phyloP scores from a whole-genome alignment of 2,329 filamentous ascomycete genomes.

The Aspergillus ochraceoroseus region DNA sequence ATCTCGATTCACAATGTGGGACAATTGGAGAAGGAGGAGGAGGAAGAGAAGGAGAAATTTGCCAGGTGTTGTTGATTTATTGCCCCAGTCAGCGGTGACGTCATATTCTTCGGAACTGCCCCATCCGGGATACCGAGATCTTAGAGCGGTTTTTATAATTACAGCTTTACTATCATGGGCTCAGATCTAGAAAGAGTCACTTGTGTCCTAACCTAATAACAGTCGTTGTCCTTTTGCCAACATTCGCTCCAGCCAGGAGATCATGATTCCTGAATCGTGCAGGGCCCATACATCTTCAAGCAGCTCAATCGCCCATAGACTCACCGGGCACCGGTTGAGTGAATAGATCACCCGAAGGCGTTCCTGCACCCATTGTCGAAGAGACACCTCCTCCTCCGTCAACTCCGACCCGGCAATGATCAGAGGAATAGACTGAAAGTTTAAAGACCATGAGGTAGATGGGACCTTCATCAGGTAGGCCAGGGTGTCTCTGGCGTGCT shows the following conservation, averaged over 20 bases:
- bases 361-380: slow-evolving; percentile 12
- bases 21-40: no score
- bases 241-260: slow-evolving; percentile 12
- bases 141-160: no score
- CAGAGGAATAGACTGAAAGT: slow-evolving; percentile 17
- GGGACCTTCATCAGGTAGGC: slow-evolving; percentile 13
- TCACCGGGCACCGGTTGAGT: slow-evolving; percentile 14
- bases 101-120: no score
- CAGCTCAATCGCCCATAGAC: slow-evolving; percentile 11
- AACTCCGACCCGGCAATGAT: slow-evolving; percentile 15
- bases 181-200: no score
- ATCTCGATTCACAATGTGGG: no score
- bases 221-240: slow-evolving; percentile 13
- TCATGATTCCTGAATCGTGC: slow-evolving; percentile 7
- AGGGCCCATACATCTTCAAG: slow-evolving; percentile 14
- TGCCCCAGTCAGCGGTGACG: no score
- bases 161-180: no score
- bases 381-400: slow-evolving; percentile 3
- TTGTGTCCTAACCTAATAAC: no score
- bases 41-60: no score
- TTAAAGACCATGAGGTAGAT: slow-evolving; percentile 8
- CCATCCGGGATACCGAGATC: no score
- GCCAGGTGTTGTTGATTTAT: no score
- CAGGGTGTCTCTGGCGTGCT: slow-evolving; percentile 15
- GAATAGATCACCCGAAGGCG: slow-evolving; percentile 16